phyloP scores from a whole-genome alignment of 2,329 filamentous ascomycete genomes.

The Pseudogymnoascus sp. region DNA sequence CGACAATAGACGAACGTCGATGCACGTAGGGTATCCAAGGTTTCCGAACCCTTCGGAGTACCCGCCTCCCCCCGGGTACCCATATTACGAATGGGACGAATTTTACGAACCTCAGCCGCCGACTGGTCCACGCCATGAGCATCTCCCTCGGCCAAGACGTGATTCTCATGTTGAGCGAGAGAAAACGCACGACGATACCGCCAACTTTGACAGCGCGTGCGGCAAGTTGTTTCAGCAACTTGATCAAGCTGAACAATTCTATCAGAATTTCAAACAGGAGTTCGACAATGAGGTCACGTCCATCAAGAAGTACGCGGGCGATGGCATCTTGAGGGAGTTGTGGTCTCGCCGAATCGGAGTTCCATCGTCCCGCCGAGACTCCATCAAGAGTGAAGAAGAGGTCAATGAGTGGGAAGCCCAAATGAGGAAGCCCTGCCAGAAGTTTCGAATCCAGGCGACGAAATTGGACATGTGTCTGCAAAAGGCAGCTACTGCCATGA shows the following conservation, averaged over 20 bases:
- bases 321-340: slow-evolving; percentile 16
- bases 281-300: slow-evolving; percentile 19
- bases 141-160: not conserved
- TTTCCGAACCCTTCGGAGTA: not conserved
- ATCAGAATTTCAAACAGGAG: slow-evolving; percentile 19
- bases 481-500: not conserved
- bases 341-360: slow-evolving; percentile 20
- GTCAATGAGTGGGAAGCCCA: not conserved
- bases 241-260: slow-evolving; percentile 20
- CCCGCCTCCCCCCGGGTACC: not conserved
- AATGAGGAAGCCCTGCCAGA: not conserved
- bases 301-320: slow-evolving; percentile 19
- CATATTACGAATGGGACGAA: not conserved
- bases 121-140: not conserved
- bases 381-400: slow-evolving; percentile 2
- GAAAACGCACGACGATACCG: not conserved
- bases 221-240: slow-evolving; percentile 18
- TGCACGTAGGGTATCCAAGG: not conserved
- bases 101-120: not conserved
- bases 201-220: not conserved
- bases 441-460: not conserved
- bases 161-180: not conserved
- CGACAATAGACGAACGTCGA: not conserved
- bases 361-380: slow-evolving; percentile 15
- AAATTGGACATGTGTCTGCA: not conserved